Base-by-base conservation (phyloP, 2,329 filamentous ascomycete species). In the Talaromyces islandicus region DNA sequence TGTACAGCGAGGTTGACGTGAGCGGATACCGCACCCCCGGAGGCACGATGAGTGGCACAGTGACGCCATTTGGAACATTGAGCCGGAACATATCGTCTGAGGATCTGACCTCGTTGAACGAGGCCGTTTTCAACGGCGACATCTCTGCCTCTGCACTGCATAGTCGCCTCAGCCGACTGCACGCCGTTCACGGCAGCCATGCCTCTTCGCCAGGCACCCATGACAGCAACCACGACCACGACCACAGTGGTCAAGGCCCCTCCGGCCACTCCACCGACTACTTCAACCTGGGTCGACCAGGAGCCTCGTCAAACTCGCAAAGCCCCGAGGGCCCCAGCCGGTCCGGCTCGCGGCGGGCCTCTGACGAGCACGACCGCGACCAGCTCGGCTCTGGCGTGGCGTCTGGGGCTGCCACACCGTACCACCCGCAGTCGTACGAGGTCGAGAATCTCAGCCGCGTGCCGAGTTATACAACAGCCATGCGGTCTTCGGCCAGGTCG, bases 1-100 rank as follows among this genome's bases (percentile, higher is more conserved):
- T 97, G 1, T 99, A 96, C 75, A 91, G 91, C 66, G 91, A 93
- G 63, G 83, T 97, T 60, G 91, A 96, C 67, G 82, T 85, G 9
- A 86, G 83, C 57, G 91, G 90, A n/a, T 89, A 92, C 71, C 88
- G 92, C 75, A 92, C 90, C 0, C 89, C 91, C 0, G 86, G 82
- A 1, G 86, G 82, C 1, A 78, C 85, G 38, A 72, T 72, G 57
- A 77, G 90, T 58, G 87, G 88, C n/a, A 83, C 91, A 60, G 91
- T 85, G 71, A 97, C 91, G 38, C 94, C 94, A 0, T 88, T 91
- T 67, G 83, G 80, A 7, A 84, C 90, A 1, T 81, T 83, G 48
- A 85, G 83, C 58, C 86, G 91, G 59, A 84, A 88, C 53, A 88
- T 89, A 6, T 97, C 93, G 0, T 79, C 83, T 10, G 94, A 97